Percentiles rank a stretch among this genome's conserved stretches.
Evolutionary conservation across 2,329 filamentous ascomycete genomes (phyloP).

Genomic region (Rutstroemia sp.): DNA sequence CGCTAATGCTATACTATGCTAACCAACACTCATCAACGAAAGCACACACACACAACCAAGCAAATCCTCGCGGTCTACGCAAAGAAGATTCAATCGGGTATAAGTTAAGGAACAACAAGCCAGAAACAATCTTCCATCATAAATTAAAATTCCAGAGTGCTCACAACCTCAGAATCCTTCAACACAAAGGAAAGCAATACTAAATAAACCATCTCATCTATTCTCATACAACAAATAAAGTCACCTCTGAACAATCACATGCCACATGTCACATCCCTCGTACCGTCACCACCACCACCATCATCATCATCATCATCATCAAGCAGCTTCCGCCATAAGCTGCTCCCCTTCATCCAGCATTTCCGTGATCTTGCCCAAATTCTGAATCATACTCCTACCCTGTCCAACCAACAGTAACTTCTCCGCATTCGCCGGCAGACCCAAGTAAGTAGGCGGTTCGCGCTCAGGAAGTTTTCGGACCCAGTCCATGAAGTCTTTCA

Average conservation of each 20-base stretch:
- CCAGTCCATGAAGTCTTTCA: slow-evolving; percentile 86
- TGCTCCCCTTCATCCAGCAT: slow-evolving; percentile 92
- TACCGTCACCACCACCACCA: neutral
- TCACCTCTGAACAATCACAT: neutral
- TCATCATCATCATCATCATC: neutral
- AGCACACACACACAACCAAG: neutral
- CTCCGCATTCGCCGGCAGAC: slow-evolving; percentile 91
- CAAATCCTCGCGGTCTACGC: neutral
- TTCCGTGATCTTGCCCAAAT: slow-evolving; percentile 77
- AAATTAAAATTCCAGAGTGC: neutral
- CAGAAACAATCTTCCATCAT: no score
- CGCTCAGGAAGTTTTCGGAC: slow-evolving; percentile 87
- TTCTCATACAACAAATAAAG: slow-evolving; percentile 2
- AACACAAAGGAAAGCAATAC: neutral
- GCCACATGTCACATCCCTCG: no score
- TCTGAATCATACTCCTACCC: slow-evolving; percentile 75
- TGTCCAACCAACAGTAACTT: slow-evolving; percentile 87
- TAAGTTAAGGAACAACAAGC: neutral
- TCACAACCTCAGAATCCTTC: neutral
- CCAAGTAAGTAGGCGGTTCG: slow-evolving; percentile 92
- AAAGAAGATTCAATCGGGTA: neutral
- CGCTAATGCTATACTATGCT: neutral
- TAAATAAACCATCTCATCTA: neutral
- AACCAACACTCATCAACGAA: no score
- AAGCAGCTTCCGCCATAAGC: slow-evolving; percentile 59